These are phyloP conservation scores for Acanthamoeba pearcei DNA, from an alignment of 208 protist species.

Conservation along the genomic window DNA sequence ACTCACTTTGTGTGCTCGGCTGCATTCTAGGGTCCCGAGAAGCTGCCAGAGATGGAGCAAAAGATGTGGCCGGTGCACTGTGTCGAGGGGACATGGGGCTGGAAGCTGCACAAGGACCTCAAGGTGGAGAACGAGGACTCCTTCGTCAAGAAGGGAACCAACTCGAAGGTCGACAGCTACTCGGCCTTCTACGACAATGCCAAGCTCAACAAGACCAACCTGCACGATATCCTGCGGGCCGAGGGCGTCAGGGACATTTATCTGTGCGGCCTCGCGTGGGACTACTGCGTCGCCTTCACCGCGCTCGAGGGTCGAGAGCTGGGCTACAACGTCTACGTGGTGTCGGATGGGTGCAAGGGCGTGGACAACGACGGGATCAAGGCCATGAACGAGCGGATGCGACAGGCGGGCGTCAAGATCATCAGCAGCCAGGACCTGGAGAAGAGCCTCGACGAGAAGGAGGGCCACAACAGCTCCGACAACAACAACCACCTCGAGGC, in stretches of 20 bases:
- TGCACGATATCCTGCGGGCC: constrained; percentile 71
- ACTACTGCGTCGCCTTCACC: constrained; percentile 81
- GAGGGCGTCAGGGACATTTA: constrained; percentile 69
- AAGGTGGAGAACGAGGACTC: constrained; percentile 23
- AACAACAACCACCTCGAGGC: background rate
- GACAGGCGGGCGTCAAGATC: constrained; percentile 38
- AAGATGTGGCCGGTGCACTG: constrained; percentile 49
- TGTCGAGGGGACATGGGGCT: constrained; percentile 40
- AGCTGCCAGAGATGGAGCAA: constrained; percentile 49
- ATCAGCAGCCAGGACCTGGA: constrained; percentile 31
- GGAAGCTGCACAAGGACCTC: constrained; percentile 58
- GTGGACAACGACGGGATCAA: constrained; percentile 3
- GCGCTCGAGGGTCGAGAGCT: constrained; percentile 44
- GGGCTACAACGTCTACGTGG: constrained; percentile 78
- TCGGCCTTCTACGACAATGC: constrained; percentile 80
- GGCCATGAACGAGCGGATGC: constrained; percentile 13
- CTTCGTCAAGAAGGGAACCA: constrained; percentile 78
- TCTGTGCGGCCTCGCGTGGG: constrained; percentile 77
- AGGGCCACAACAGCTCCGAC: background rate
- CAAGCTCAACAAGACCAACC: constrained; percentile 69
- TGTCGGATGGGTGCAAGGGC: constrained; percentile 74
- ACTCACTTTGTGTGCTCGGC: background rate
- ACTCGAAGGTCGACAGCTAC: constrained; percentile 79
- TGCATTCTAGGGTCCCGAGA: background rate
- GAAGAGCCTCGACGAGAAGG: background rate